Conservation (phyloP, 2,329 filamentous ascomycete species). For the Fusarium temperatum region DNA sequence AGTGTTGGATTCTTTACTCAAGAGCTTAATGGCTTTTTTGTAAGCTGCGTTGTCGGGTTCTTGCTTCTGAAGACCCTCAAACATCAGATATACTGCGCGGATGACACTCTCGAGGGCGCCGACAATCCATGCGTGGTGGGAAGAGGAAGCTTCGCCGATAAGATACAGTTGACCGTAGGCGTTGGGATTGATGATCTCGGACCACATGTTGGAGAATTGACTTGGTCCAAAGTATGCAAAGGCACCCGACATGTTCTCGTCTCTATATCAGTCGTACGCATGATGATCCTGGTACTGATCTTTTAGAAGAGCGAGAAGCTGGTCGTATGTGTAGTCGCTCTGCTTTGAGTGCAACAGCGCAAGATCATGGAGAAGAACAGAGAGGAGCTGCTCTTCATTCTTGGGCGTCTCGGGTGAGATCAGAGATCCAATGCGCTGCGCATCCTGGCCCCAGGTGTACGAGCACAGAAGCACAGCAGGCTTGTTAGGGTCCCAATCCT, state of each 20-base stretch:
- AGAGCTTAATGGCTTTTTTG: not conserved
- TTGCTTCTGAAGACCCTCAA: conserved; percentile 3
- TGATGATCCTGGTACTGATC: conserved; percentile 25
- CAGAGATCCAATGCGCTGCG: conserved; percentile 25
- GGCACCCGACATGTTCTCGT: conserved; percentile 35
- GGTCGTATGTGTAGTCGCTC: not conserved
- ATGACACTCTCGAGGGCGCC: conserved; percentile 35
- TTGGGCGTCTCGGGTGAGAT: conserved; percentile 13
- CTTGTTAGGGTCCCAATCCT: not conserved
- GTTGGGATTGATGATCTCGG: conserved; percentile 37
- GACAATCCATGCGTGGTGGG: conserved; percentile 35
- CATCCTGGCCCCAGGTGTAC: conserved; percentile 35
- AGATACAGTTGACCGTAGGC: conserved; percentile 32
- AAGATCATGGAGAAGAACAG: conserved; percentile 23
- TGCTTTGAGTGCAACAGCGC: conserved; percentile 20
- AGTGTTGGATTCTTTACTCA: not conserved
- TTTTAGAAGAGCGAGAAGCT: not conserved
- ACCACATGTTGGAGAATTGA: conserved; percentile 38
- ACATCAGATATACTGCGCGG: conserved; percentile 25
- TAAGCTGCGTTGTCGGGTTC: not conserved
- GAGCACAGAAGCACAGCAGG: conserved; percentile 33
- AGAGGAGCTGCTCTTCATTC: conserved; percentile 18
- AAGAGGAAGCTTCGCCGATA: conserved; percentile 32
- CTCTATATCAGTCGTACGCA: conserved; percentile 33
- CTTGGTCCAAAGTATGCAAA: conserved; percentile 35